phyloP scores from a whole-genome alignment of 2,329 filamentous ascomycete genomes.

The Cladosporium velox region DNA sequence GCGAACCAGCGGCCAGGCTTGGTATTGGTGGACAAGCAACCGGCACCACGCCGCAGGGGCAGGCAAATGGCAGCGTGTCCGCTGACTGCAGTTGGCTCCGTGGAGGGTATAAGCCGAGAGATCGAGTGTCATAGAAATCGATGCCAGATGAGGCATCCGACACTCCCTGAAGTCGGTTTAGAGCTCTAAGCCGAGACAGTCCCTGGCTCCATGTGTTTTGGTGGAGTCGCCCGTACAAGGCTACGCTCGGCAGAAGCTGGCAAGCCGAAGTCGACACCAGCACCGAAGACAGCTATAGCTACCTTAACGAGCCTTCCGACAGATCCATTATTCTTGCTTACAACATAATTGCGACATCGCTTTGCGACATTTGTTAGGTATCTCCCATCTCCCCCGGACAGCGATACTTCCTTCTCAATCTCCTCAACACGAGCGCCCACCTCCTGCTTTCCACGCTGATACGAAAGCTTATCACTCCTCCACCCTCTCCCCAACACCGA shows the following conservation, averaged over 20 bases:
- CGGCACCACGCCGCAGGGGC: background rate
- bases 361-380: too few species aligned
- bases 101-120: conserved; percentile 15
- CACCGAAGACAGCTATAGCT: too few species aligned
- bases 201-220: background rate
- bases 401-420: too few species aligned
- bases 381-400: too few species aligned
- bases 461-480: conserved; percentile 10
- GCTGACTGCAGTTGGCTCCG: background rate
- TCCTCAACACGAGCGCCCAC: background rate
- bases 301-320: too few species aligned
- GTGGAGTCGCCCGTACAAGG: background rate
- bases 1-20: background rate
- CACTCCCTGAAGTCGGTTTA: conserved; percentile 8
- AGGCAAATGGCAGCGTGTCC: background rate
- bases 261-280: background rate
- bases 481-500: background rate
- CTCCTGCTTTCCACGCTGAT: background rate
- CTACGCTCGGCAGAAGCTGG: conserved; percentile 10
- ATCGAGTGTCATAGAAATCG: conserved; percentile 13
- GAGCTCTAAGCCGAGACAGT: conserved; percentile 10
- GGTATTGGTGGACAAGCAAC: conserved; percentile 4
- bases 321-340: background rate
- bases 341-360: background rate
- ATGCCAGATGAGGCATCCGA: background rate